A percentile compares a stretch with the other conserved stretches of the same genome.
These are phyloP conservation scores for Scutellaria barbata DNA, from an alignment of 257 asterid species.

Conservation along the genomic window DNA sequence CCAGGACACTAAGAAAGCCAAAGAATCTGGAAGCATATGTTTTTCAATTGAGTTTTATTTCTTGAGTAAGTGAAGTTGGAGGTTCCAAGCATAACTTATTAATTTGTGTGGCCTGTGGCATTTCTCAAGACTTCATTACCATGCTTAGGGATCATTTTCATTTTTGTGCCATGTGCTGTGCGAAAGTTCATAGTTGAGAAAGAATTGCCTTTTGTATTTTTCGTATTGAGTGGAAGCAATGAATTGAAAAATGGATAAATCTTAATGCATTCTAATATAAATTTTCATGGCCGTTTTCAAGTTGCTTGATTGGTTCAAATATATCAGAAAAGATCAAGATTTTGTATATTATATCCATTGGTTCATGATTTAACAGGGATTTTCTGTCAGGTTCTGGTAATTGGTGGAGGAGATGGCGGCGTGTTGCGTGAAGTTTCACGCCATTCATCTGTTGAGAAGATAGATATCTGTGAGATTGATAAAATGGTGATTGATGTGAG, in stretches of 20 bases:
- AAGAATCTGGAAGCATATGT: not conserved
- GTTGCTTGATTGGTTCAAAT: conserved; percentile 28
- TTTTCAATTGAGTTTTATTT: not conserved
- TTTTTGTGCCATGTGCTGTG: not conserved
- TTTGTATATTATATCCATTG: conserved; percentile 8
- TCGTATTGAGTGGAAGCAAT: not conserved
- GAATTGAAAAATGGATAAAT: not conserved
- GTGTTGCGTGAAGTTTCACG: conserved; percentile 97
- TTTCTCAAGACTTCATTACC: not conserved
- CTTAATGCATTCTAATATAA: not conserved
- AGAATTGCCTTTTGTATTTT: not conserved
- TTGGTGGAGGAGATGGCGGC: conserved; percentile 99
- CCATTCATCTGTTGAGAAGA: conserved; percentile 83
- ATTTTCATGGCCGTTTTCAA: conserved; percentile 1
- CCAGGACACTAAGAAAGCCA: not conserved
- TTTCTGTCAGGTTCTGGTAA: conserved; percentile 76
- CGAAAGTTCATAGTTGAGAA: not conserved
- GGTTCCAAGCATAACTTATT: not conserved
- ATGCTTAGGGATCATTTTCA: not conserved
- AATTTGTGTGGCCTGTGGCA: not conserved
- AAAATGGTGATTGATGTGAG: conserved; percentile 91
- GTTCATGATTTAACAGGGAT: conserved; percentile 3
- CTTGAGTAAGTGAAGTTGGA: not conserved
- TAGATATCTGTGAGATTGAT: conserved; percentile 97
- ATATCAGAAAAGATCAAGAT: not conserved